phyloP scores from a whole-genome alignment of 2,329 filamentous ascomycete species.

The Tolypocladium guangdongense region DNA sequence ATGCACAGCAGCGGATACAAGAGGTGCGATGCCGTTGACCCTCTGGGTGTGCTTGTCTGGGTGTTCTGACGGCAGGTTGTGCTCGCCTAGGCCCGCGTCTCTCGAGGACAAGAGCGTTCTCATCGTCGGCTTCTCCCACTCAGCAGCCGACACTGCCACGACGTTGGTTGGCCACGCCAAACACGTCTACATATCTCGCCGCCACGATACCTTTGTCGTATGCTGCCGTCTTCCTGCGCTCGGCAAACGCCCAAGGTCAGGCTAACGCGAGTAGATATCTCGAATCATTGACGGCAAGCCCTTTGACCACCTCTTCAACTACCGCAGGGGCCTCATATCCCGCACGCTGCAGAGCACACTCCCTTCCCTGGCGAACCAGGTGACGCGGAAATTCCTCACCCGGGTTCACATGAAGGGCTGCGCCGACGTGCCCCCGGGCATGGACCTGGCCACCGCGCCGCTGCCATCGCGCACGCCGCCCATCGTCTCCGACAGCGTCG shows the following conservation, averaged over 20 bases:
- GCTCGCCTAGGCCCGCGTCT: constrained; percentile 9
- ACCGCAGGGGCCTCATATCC: constrained; percentile 11
- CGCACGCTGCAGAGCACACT: constrained; percentile 1
- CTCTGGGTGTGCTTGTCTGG: neutral
- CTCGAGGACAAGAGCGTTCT: constrained; percentile 31
- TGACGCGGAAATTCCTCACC: constrained; percentile 2
- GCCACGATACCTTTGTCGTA: constrained; percentile 25
- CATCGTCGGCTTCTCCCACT: constrained; percentile 31
- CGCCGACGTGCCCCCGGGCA: constrained; percentile 13
- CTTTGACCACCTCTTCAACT: constrained; percentile 13
- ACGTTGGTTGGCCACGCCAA: constrained; percentile 21
- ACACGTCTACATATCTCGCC: constrained; percentile 31
- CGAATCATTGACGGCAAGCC: constrained; percentile 21
- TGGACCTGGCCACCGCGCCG: constrained; percentile 15
- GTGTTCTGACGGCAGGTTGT: neutral
- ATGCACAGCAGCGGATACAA: constrained; percentile 28
- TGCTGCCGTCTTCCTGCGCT: no score
- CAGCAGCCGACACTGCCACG: constrained; percentile 17
- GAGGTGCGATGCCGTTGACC: constrained; percentile 8
- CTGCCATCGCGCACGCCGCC: constrained; percentile 12
- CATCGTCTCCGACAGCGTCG: constrained; percentile 15
- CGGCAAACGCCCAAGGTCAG: no score
- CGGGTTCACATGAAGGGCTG: constrained; percentile 13
- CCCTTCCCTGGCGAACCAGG: neutral
- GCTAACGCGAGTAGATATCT: no score